Evolutionary conservation across 805 yeast genomes (phyloP), one percentile per base, ranked within the genome.

Genomic region (Metschnikowia lunata): DNA sequence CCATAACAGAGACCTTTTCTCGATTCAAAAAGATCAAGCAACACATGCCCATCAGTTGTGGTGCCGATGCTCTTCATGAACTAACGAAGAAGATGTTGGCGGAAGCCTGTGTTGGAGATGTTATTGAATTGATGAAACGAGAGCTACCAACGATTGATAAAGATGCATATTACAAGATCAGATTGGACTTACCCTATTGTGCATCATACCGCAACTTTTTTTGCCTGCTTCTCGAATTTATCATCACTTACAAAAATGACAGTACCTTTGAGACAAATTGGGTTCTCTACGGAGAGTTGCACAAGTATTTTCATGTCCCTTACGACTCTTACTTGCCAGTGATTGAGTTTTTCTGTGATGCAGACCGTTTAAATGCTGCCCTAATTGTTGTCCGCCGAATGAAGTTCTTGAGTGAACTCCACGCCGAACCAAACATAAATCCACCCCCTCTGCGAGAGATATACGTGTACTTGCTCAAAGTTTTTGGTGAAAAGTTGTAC

Each of bases 311-410:
- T 57, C 55, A 64, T 29, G 69, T 83, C 1, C 85, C 89, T 0
- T 75, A 64, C 51, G 82, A 80, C 6, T 64, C 76, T 4, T 83
- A 82, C 55, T 66, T 77, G 26, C 83, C 83, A 1, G 64, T 82
- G 2, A 74, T 85, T 67, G 62, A 71, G 50, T 76, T 74, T 54
- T 81, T 84, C 51, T 74, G 84, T 48, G 61, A 67, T 8, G 62
- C 75, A 12, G 72, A 70, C 26, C 65, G 85, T 30, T 79, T 86
- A 23, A 78, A 82, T 51, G 80, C 82, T 9, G 80, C 90, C 1
- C 67, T 83, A 41, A 62, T 72, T 26, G 71, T 85, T 11, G 83
- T 85, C 63, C 75, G 83, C 44, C 78, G 76, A 45, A 64, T 84
- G 64, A 76, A 82, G 50, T 69, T 69, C 52, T 60, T 78, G 29